Evolutionary conservation across 2,329 filamentous ascomycete genomes (phyloP), one percentile per base, ranked within the genome.

Genomic region (Apiospora marii): DNA sequence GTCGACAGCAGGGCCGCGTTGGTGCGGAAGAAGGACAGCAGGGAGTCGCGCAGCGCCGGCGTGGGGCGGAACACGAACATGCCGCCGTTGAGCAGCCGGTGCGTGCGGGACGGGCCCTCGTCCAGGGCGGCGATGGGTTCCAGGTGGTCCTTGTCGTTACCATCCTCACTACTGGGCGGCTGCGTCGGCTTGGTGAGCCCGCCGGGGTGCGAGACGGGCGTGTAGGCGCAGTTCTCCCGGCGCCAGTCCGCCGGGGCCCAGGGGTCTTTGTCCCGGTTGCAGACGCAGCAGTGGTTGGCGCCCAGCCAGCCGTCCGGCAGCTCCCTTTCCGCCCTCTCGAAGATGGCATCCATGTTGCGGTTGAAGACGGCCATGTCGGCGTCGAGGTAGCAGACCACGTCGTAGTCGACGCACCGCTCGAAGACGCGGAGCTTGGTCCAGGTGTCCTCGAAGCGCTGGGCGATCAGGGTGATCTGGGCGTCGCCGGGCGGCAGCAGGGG

Each of bases 381-480:
- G 74, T 89, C 87, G 5, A 89, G 81, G 74, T 87, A 88, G 75
- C 85, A 87, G 22, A 87, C 75, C 8, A 80, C 80, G 53, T 85
- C 81, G 61, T 82, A 83, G 68, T 78, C 73, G 4, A 22, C 37
- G 4, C 41, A 48, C 30, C 86, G 73, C 71, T 87, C 83, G 75
- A 89, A 88, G 30, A 87, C 86, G n/a, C 85, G 84, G 3, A 89
- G 81, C 75, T 89, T 88, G 3, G 87, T 88, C 84, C 86, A 88
- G 4, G 87, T 89, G 74, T 89, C 87, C 72, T 81, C 82, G 78
- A 88, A 88, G 30, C 87, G 83, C 72, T 87, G 83, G 0, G 87
- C 86, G 44, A 89, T 86, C 22, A 83, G 75, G 72, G 83, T 81
- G 53, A 82, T 81, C 69, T 81, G 77, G 48, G 79, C 78, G 67